Evolutionary conservation across 257 asterid species (phyloP).

Genomic region (Fraxinus excelsior): DNA sequence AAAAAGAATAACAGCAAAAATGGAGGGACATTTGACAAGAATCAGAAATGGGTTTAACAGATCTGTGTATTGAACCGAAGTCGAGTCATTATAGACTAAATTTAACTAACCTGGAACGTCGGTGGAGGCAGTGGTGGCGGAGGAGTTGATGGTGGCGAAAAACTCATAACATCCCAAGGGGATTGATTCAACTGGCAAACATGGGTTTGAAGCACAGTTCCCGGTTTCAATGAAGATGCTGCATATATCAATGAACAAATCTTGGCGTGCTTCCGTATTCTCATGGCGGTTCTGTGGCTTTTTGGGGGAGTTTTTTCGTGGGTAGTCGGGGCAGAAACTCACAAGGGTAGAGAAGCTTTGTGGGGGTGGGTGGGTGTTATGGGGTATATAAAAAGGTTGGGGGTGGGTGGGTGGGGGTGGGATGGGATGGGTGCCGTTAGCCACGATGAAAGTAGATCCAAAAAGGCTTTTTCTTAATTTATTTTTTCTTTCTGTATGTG

Average conservation of each 20-base stretch:
- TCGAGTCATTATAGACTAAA: not conserved
- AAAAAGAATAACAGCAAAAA: conserved; percentile 11
- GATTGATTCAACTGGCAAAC: conserved; percentile 55
- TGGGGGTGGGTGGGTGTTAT: not conserved
- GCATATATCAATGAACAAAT: conserved; percentile 34
- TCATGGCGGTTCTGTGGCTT: conserved; percentile 31
- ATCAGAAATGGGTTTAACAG: conserved; percentile 10
- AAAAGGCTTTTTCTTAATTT: conserved; percentile 15
- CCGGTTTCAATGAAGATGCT: conserved; percentile 15
- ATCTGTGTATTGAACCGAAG: conserved; percentile 5
- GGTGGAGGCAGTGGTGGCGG: conserved; percentile 19
- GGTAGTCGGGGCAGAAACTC: not conserved
- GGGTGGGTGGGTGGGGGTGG: not conserved
- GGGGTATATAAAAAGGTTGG: not conserved
- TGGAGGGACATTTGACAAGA: conserved; percentile 18
- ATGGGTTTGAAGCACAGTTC: conserved; percentile 11
- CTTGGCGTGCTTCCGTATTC: conserved; percentile 55
- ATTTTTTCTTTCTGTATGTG: not conserved
- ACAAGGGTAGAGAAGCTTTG: not conserved
- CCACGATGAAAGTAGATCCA: conserved; percentile 47
- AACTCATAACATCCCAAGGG: conserved; percentile 35
- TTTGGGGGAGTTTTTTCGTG: not conserved
- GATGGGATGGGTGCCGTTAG: conserved; percentile 26
- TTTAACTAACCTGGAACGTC: conserved; percentile 22
- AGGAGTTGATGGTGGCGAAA: conserved; percentile 5